Conservation (phyloP, 371 early-diverging fungal genomes). For the Conidiobolus incongruus region DNA sequence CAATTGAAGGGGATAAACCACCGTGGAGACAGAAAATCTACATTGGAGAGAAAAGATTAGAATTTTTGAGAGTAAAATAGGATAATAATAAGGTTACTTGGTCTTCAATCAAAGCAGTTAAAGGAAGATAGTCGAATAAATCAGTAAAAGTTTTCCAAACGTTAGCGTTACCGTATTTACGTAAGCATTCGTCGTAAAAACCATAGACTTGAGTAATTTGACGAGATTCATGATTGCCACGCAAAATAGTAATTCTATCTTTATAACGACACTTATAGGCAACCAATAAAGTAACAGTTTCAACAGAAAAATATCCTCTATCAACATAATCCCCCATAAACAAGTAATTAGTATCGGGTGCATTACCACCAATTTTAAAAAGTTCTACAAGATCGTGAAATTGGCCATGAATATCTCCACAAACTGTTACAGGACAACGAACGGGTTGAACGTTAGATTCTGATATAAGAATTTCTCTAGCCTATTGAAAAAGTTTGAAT, state of each 20-base stretch:
- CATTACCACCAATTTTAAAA: conserved; percentile 93
- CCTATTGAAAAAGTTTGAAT: conserved; percentile 17
- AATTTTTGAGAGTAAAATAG: neutral
- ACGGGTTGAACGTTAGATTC: conserved; percentile 94
- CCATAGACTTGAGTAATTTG: conserved; percentile 99
- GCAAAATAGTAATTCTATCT: conserved; percentile 88
- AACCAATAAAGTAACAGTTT: conserved; percentile 87
- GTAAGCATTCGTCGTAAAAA: conserved; percentile 98
- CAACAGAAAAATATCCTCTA: conserved; percentile 95
- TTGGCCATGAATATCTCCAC: conserved; percentile 98
- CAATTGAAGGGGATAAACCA: conserved; percentile 94
- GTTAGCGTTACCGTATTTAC: conserved; percentile 94
- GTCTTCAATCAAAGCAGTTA: conserved; percentile 88
- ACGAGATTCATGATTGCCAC: conserved; percentile 98
- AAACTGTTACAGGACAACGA: conserved; percentile 89
- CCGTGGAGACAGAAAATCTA: conserved; percentile 93
- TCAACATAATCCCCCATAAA: conserved; percentile 99
- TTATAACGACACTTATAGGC: conserved; percentile 82
- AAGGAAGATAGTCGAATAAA: conserved; percentile 94
- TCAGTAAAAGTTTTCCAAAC: conserved; percentile 99
- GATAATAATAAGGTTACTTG: conserved; percentile 20
- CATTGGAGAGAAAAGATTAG: neutral
- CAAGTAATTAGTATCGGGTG: conserved; percentile 92
- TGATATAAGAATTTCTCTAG: conserved; percentile 77
- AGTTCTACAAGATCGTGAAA: conserved; percentile 96